Base-by-base conservation (phyloP, 352 stramenopile species). In the Phytophthora cactorum region DNA sequence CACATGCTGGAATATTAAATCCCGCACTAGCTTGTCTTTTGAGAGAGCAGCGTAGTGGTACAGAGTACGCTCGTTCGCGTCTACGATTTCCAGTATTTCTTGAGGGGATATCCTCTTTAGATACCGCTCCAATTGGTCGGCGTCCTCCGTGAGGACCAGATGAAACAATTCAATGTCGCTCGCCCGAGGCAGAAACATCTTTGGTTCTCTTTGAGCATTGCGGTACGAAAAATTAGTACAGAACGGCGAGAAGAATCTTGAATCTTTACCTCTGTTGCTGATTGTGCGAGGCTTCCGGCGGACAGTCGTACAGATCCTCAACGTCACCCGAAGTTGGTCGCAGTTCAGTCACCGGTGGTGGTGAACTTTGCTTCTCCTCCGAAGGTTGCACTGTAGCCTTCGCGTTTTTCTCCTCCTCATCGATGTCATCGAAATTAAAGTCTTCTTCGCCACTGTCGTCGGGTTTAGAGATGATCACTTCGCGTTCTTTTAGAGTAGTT, bases 21-120 rank as follows among this genome's bases (percentile, higher is more conserved):
- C 50, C 22, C 60, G 59, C 14, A 70, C 41, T 5, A 10, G 6
- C 6, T 64, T 66, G 9, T 54, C 38, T 10, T 44, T 61, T 3
- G 63, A 77, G n/a, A 89, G 60, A 10, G 71, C 68, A 4, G 72
- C 81, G 52, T 89, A 89, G 55, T 89, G 81, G 28, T 88, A 89
- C 5, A 84, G 47, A 1, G 65, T 74, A 8, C 76, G 74, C 29
- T 68, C 52, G 1, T 52, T 38, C 2, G 38, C 17, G 32, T 89
- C 78, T 6, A 77, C 59, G 27, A 85, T 61, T 3, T 39, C 25
- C 8, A 86, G 41, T 10, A 83, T 46, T 38, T 86, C 58, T 45
- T 62, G 46, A 8, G 78, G 77, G 0, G 68, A 69, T 38, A 59
- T 59, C 4, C 71, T n/a, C 1, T 44, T 6, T 6, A 86, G 31